Conservation (phyloP, 495 filamentous ascomycete genomes). For the Lophiotrema nucula region DNA sequence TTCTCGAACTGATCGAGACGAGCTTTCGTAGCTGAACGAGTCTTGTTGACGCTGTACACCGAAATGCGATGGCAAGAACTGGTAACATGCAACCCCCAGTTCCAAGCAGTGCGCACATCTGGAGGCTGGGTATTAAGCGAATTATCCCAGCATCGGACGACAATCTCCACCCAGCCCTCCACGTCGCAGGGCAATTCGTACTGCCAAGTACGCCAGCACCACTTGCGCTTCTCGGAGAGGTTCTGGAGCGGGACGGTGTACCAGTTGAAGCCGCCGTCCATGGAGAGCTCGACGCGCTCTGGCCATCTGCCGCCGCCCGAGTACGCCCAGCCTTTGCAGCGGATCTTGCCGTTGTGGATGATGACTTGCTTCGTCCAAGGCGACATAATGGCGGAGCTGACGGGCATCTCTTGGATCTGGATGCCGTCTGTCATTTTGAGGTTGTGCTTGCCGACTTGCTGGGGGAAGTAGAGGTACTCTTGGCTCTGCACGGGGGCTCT, state of each 20-base stretch:
- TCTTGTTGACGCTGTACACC: conserved; percentile 40
- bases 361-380: conserved; percentile 49
- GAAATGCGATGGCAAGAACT: conserved; percentile 20
- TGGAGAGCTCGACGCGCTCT: conserved; percentile 53
- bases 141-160: conserved; percentile 57
- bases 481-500: conserved; percentile 40
- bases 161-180: conserved; percentile 58
- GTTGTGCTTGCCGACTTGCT: conserved; percentile 60
- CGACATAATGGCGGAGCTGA: conserved; percentile 56
- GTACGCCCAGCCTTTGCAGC: conserved; percentile 56
- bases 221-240: conserved; percentile 51
- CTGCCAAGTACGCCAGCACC: conserved; percentile 54
- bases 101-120: conserved; percentile 36
- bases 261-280: conserved; percentile 57
- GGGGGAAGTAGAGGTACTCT: conserved; percentile 59
- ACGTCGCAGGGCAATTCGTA: conserved; percentile 53
- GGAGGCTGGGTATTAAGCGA: conserved; percentile 52
- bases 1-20: conserved; percentile 21
- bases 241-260: conserved; percentile 53
- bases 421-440: conserved; percentile 50
- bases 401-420: conserved; percentile 62
- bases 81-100: conserved; percentile 20
- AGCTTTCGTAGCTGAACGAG: conserved; percentile 2
- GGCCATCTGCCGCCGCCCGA: conserved; percentile 56
- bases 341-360: conserved; percentile 53